Base-by-base conservation (phyloP, 208 protist genomes). In the Acanthamoeba triangularis region DNA sequence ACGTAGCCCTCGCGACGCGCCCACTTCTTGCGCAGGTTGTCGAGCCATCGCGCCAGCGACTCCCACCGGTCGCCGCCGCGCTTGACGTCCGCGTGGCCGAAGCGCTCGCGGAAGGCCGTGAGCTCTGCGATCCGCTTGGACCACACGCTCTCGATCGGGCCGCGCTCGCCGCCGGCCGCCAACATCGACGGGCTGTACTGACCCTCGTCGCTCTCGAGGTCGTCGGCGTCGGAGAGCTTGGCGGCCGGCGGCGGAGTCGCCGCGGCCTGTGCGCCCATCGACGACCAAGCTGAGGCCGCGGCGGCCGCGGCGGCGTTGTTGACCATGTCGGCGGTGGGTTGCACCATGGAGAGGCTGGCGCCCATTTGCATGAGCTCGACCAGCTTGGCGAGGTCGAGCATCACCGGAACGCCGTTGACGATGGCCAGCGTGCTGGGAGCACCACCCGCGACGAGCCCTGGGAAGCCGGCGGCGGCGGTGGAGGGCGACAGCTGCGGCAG, bases 341-440 rank as follows among this genome's bases (percentile, higher is more conserved):
- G 59, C 28, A 74, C 67, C 67, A 74, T 74, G 67, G 67, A 30
- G 67, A 74, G 67, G 28, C n/a, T 28, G 33, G 28, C 67, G 67
- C 67, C 67, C 67, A 74, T 74, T n/a, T 74, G 67, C 28, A 74
- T 28, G 67, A 74, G 67, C 67, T 74, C 67, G 3, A 74, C 28
- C 33, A 74, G 67, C n/a, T 44, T 74, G n/a, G 67, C 67, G 30
- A 74, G n/a, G 30, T 74, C 67, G 67, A 74, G 67, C 67, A 74
- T 28, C 28, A 74, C 30, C 67, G 67, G 67, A 28, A 74, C n/a
- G 67, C 67, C 67, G 33, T 74, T 74, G 30, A 74, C 67, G 6
- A 74, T 28, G 28, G 67, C 67, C 67, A 74, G 67, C 25, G 67
- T 74, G 61, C 28, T 23, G 25, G 61, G 47, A 13, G 47, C 47